Conservation (phyloP, 2,329 filamentous ascomycete genomes). For the Aspergillus sp. region DNA sequence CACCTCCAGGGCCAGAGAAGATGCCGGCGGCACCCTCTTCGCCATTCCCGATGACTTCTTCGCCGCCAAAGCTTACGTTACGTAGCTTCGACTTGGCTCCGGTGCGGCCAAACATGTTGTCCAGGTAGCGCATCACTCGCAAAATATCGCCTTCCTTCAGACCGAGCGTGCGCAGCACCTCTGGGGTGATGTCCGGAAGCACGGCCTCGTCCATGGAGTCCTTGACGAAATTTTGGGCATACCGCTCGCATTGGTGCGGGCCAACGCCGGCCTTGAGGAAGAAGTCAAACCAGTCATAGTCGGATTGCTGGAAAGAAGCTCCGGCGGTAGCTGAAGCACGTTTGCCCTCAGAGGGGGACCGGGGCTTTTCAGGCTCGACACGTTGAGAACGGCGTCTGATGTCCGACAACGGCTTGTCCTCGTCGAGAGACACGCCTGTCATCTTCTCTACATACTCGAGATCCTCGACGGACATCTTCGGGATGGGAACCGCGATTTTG, state of each 20-base stretch:
- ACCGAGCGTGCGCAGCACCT: constrained; percentile 82
- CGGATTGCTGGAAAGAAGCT: constrained; percentile 46
- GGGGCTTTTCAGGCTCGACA: constrained; percentile 30
- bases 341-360: constrained; percentile 38
- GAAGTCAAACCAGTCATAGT: constrained; percentile 99
- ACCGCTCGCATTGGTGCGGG: constrained; percentile 89
- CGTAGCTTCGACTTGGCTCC: constrained; percentile 57
- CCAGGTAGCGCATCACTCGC: constrained; percentile 86
- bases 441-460: constrained; percentile 89
- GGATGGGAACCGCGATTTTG: constrained; percentile 93
- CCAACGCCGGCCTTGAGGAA: constrained; percentile 91
- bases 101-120: constrained; percentile 74
- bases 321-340: constrained; percentile 35
- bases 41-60: constrained; percentile 58
- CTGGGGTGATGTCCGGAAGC: constrained; percentile 82
- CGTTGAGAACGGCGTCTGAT: constrained; percentile 57
- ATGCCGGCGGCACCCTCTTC: constrained; percentile 68
- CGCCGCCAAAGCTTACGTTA: constrained; percentile 55
- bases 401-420: constrained; percentile 89
- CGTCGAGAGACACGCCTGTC: constrained; percentile 84
- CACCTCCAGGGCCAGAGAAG: constrained; percentile 91
- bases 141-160: constrained; percentile 95
- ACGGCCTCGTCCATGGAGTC: constrained; percentile 97
- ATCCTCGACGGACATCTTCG: constrained; percentile 94
- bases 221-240: constrained; percentile 81